Base-by-base conservation (phyloP, 441 rosid genomes). In the Populus hybrid region DNA sequence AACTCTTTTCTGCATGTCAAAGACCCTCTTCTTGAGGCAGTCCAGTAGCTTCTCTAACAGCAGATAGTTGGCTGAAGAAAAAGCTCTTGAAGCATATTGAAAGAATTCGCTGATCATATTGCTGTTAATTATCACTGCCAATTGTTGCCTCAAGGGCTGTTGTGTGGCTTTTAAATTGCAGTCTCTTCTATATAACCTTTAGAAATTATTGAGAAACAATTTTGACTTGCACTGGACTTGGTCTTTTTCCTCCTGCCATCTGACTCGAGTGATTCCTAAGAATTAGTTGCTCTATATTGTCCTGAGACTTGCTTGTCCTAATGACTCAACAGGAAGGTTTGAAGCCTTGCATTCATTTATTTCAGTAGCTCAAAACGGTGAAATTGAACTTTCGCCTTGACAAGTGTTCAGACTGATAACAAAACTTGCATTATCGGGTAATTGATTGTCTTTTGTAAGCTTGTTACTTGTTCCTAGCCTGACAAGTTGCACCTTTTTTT, bases 1-100 rank as follows among this genome's bases (percentile, higher is more conserved):
- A 94, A 84, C 92, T 94, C 72, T 94, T 93, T 78, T 74, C 91
- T 68, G 90, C 92, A 23, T 93, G 97, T 75, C 97, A 93, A 85
- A 90, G 92, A 84, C 94, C 97, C 63, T 94, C 91, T 34, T 80
- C 82, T n/a, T 90, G 86, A 87, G 82, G 64, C 46, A 34, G 61
- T 28, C 36, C 21, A 63, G 77, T 64, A 80, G 75, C 70, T 10
- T 73, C 63, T 18, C 67, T 72, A 26, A 63, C 75, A 38, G 23
- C 12, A 1, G 14, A 40, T 24, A 23, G 68, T 34, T 69, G 59
- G 36, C 66, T 30, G 64, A 40, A 63, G 74, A 71, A 40, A 50
- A 23, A 30, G 21, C 34, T 63, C 34, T 69, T 14, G 23, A 68
- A 26, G 69, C 73, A 69, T n/a, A 28, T 10, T 1, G 70, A 66